Evolutionary conservation across 805 yeast genomes (phyloP).

Genomic region (Candida quercuum): DNA sequence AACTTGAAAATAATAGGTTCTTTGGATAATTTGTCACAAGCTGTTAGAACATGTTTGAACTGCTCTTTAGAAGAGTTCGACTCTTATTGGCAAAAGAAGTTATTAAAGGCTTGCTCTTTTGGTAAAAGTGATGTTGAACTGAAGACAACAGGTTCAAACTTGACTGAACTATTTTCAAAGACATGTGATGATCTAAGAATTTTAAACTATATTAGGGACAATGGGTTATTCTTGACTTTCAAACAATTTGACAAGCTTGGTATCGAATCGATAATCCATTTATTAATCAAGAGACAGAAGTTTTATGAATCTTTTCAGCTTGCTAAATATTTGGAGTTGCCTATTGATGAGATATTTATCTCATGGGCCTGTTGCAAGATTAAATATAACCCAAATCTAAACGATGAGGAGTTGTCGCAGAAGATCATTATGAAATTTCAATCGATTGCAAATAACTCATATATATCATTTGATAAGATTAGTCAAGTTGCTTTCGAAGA

Average conservation of each 20-base stretch:
- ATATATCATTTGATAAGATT: slow-evolving; percentile 53
- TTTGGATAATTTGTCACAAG: slow-evolving; percentile 42
- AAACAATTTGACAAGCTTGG: slow-evolving; percentile 46
- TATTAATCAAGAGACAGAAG: slow-evolving; percentile 53
- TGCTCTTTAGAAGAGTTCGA: slow-evolving; percentile 80
- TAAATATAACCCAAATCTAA: slow-evolving; percentile 40
- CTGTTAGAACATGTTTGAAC: slow-evolving; percentile 64
- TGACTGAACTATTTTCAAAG: slow-evolving; percentile 39
- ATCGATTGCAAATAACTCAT: slow-evolving; percentile 23
- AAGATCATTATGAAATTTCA: slow-evolving; percentile 43
- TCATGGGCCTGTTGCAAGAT: slow-evolving; percentile 82
- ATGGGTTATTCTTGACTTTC: slow-evolving; percentile 67
- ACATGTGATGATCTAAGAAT: slow-evolving; percentile 59
- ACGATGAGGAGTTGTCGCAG: slow-evolving; percentile 55
- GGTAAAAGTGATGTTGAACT: slow-evolving; percentile 58
- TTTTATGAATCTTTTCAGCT: slow-evolving; percentile 62
- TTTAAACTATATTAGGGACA: slow-evolving; percentile 61
- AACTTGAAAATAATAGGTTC: slow-evolving; percentile 52
- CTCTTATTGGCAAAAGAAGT: slow-evolving; percentile 70
- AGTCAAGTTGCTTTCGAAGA: slow-evolving; percentile 70
- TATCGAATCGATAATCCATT: slow-evolving; percentile 47
- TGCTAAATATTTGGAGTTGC: slow-evolving; percentile 42
- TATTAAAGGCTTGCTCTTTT: slow-evolving; percentile 77
- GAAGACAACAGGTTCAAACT: slow-evolving; percentile 20
- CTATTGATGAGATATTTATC: slow-evolving; percentile 49